These are phyloP conservation scores for Pythium sp. DNA, from an alignment of 352 stramenopile genomes.

Conservation along the genomic window DNA sequence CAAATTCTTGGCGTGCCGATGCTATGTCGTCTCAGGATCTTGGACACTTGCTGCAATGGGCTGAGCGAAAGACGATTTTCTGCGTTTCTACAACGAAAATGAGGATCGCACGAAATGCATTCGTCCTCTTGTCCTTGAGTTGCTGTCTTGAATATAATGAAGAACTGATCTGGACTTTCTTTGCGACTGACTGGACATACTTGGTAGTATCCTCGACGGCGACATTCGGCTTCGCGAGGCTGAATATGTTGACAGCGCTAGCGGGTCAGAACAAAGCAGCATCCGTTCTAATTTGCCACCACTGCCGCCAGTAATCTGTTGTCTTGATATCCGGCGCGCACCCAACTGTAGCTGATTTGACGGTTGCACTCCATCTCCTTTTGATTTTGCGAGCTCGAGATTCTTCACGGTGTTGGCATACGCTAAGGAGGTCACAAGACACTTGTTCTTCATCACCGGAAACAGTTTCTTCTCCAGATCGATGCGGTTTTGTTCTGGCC, in stretches of 20 bases:
- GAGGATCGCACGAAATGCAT: not conserved
- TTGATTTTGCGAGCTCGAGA: not conserved
- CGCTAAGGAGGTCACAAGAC: not conserved
- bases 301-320: not conserved
- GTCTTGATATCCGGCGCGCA: not conserved
- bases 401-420: not conserved
- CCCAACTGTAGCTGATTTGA: not conserved
- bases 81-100: not conserved
- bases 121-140: not conserved
- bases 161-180: not conserved
- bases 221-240: not conserved
- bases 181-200: not conserved
- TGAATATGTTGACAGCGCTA: not conserved
- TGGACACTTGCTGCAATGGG: not conserved
- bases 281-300: slow-evolving; percentile 2
- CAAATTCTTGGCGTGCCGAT: not conserved
- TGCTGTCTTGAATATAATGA: not conserved
- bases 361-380: not conserved
- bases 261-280: not conserved
- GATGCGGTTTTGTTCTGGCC: not conserved
- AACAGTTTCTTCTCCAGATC: not conserved
- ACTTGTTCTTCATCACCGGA: not conserved
- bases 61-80: not conserved
- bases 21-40: slow-evolving; percentile 2
- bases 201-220: not conserved